Evolutionary conservation across 1,284 basidiomycete genomes (phyloP).

Genomic region (Agaricales sp.): DNA sequence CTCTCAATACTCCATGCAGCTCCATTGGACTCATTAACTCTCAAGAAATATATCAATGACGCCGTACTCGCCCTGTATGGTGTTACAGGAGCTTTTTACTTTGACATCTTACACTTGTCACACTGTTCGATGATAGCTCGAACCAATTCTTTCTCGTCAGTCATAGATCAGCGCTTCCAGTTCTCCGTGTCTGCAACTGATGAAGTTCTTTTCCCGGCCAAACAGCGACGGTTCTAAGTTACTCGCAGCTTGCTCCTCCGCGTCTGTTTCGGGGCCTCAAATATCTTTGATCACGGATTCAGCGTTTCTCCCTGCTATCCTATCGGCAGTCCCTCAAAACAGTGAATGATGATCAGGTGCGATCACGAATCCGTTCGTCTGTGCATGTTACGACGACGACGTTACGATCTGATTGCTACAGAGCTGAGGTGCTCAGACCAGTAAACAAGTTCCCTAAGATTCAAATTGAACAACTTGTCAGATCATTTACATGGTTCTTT

Average conservation of each 20-base stretch:
- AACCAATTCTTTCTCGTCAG: background rate
- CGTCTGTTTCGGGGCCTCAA: background rate
- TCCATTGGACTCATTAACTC: background rate
- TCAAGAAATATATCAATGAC: background rate
- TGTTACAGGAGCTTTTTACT: background rate
- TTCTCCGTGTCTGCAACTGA: background rate
- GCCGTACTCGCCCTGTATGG: background rate
- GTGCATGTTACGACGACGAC: background rate
- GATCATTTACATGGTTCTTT: background rate
- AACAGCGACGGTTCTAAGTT: background rate
- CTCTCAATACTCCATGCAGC: background rate
- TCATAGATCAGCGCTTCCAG: background rate
- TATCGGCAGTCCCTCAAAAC: background rate
- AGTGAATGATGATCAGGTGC: background rate
- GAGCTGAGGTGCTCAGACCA: background rate
- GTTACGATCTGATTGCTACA: too few species aligned
- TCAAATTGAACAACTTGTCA: background rate
- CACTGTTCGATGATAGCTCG: background rate
- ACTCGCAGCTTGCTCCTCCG: background rate
- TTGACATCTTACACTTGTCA: background rate
- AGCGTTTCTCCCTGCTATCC: background rate
- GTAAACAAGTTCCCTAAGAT: too few species aligned
- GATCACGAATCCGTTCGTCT: background rate
- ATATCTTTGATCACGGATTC: background rate
- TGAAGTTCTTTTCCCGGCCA: background rate